A percentile compares a stretch with the other conserved stretches of the same genome.
Conservation (phyloP, 202 grass and related monocot genomes). For the Brachypodium distachyon region DNA sequence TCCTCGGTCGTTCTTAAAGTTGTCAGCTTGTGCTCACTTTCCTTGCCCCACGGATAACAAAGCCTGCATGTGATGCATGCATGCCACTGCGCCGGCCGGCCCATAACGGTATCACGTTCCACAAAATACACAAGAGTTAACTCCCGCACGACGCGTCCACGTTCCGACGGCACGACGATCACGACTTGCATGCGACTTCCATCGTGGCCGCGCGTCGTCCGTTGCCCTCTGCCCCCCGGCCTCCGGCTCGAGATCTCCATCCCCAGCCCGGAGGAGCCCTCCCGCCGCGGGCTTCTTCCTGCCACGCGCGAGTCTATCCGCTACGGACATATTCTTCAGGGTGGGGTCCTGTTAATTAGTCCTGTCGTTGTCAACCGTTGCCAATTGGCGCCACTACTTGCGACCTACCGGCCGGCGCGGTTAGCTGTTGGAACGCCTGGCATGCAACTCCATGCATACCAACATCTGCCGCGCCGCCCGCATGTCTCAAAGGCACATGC, state of each 20-base stretch:
- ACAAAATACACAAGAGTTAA: no score
- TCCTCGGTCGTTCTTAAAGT: no score
- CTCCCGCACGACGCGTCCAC: no score
- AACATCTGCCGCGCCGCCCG: neutral
- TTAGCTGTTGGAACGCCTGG: constrained; percentile 22
- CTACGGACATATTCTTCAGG: no score
- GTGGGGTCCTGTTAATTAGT: neutral
- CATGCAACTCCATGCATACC: neutral
- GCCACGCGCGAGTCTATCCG: no score
- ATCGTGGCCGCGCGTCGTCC: neutral
- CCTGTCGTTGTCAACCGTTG: neutral
- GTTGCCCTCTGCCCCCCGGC: neutral
- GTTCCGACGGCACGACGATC: no score
- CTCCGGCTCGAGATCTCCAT: neutral
- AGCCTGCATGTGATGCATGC: no score
- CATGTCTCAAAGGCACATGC: constrained; percentile 28
- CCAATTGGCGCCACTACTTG: neutral
- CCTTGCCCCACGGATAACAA: no score
- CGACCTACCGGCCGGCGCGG: neutral
- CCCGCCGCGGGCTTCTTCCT: neutral
- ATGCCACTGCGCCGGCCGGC: neutral
- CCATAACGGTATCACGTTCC: no score
- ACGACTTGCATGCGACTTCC: no score
- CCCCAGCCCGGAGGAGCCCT: no score
- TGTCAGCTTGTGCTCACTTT: no score